phyloP scores from a whole-genome alignment of 768 basidiomycete species.

The Tricholoma saponaceum region DNA sequence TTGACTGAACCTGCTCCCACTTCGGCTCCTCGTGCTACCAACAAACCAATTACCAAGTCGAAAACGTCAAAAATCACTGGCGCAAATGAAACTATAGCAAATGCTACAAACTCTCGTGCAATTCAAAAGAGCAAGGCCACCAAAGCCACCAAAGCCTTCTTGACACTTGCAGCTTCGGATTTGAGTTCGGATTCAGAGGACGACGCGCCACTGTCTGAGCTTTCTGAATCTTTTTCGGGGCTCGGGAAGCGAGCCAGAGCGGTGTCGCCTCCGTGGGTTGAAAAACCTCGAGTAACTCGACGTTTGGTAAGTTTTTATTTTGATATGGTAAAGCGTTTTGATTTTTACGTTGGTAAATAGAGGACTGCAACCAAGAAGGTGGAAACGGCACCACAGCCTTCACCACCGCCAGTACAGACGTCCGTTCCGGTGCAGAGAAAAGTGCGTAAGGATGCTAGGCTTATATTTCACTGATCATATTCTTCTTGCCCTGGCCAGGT shows the following conservation, averaged over 20 bases:
- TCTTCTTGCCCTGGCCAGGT: not conserved
- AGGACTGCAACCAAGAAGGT: not conserved
- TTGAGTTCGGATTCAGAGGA: slow-evolving; percentile 12
- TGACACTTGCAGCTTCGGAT: slow-evolving; percentile 2
- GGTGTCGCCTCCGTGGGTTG: slow-evolving; percentile 3
- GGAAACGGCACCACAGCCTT: not conserved
- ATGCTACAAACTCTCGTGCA: not conserved
- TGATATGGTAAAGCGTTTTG: not conserved
- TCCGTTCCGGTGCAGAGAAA: slow-evolving; percentile 1
- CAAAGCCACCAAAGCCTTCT: not conserved
- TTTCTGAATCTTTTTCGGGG: not conserved
- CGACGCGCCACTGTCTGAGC: slow-evolving; percentile 14
- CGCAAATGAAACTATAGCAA: not conserved
- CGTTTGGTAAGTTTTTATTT: slow-evolving; percentile 9
- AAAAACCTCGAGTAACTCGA: slow-evolving; percentile 2
- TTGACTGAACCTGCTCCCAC: not conserved
- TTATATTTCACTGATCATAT: not conserved
- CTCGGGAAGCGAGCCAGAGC: slow-evolving; percentile 13
- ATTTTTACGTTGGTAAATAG: not conserved
- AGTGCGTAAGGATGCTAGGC: not conserved
- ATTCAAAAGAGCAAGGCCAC: not conserved
- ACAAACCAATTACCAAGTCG: not conserved
- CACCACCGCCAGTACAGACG: not conserved
- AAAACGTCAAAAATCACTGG: not conserved
- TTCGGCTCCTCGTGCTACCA: not conserved